Percentiles rank a stretch among this genome's conserved stretches.
Evolutionary conservation across 495 filamentous ascomycete genomes (phyloP).

Genomic region (Podospora pseudopauciseta): DNA sequence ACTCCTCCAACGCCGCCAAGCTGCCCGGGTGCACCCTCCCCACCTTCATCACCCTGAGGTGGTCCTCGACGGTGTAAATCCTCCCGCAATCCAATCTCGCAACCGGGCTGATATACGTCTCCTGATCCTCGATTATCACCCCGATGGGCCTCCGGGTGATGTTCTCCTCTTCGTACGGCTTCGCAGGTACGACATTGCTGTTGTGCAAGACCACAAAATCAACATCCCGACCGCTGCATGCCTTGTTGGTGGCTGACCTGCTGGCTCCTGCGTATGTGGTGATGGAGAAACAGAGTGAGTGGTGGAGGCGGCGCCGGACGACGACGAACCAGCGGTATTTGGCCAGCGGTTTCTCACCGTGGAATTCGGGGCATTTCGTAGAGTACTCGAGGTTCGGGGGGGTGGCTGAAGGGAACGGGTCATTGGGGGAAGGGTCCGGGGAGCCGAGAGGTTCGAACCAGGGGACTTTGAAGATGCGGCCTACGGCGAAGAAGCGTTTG

Average conservation of each 20-base stretch:
- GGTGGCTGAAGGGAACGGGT: not conserved
- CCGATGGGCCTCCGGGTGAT: constrained; percentile 27
- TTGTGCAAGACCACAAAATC: constrained; percentile 32
- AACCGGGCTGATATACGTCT: constrained; percentile 30
- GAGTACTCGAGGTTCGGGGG: constrained; percentile 15
- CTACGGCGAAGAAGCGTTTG: constrained; percentile 41
- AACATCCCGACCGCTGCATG: constrained; percentile 8
- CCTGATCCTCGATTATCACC: constrained; percentile 31
- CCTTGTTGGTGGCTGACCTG: constrained; percentile 3
- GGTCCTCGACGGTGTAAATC: constrained; percentile 36
- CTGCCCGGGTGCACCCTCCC: constrained; percentile 29
- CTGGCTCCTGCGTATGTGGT: constrained; percentile 20
- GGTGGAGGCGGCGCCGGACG: constrained; percentile 26
- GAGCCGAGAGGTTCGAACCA: constrained; percentile 33
- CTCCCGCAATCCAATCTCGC: constrained; percentile 33
- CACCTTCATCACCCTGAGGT: constrained; percentile 31
- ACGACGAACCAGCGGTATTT: constrained; percentile 36
- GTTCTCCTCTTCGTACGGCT: constrained; percentile 25
- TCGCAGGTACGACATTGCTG: constrained; percentile 21
- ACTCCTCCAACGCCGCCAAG: constrained; percentile 26
- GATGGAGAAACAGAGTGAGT: constrained; percentile 36
- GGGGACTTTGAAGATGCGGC: constrained; percentile 34
- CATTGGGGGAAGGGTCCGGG: not conserved
- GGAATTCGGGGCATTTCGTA: constrained; percentile 17
- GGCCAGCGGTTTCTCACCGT: constrained; percentile 23